Percentiles rank a stretch among this genome's conserved stretches.
Evolutionary conservation across 176 grass and related monocot genomes (phyloP).

Genomic region (Hsuehochloa calcarea): DNA sequence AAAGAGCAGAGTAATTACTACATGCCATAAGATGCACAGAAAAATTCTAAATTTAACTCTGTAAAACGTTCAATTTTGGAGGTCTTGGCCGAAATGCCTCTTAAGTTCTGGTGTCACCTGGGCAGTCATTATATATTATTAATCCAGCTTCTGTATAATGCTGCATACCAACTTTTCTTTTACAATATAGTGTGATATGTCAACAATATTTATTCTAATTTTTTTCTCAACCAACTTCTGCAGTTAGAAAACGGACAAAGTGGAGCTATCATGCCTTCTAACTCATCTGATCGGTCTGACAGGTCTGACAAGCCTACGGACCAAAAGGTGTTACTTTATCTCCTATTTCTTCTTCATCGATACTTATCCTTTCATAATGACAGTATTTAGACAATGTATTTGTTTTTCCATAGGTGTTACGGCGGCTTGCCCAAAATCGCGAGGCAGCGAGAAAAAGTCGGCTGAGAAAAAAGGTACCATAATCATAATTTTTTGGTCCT

Average conservation of each 20-base stretch:
- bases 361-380: not conserved
- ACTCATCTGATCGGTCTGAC: conserved; percentile 72
- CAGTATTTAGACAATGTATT: conserved; percentile 20
- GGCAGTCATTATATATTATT: conserved; percentile 2
- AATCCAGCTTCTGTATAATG: not conserved
- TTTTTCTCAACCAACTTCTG: conserved; percentile 23
- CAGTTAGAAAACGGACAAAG: conserved; percentile 60
- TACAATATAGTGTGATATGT: conserved; percentile 3
- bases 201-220: not conserved
- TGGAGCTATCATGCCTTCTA: conserved; percentile 46
- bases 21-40: not conserved
- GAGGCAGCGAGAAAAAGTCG: conserved; percentile 77
- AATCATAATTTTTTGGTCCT: not conserved
- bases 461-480: conserved; percentile 64
- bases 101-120: not conserved
- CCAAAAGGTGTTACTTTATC: conserved; percentile 54
- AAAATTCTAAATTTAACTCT: not conserved
- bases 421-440: conserved; percentile 74
- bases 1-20: not conserved
- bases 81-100: not conserved
- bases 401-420: conserved; percentile 53
- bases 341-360: not conserved
- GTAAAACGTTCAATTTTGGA: not conserved
- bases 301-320: conserved; percentile 59
- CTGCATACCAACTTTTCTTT: conserved; percentile 8